Evolutionary conservation across 148 eudicot species (phyloP), one percentile per base, ranked within the genome.

Genomic region (Silene latifolia): DNA sequence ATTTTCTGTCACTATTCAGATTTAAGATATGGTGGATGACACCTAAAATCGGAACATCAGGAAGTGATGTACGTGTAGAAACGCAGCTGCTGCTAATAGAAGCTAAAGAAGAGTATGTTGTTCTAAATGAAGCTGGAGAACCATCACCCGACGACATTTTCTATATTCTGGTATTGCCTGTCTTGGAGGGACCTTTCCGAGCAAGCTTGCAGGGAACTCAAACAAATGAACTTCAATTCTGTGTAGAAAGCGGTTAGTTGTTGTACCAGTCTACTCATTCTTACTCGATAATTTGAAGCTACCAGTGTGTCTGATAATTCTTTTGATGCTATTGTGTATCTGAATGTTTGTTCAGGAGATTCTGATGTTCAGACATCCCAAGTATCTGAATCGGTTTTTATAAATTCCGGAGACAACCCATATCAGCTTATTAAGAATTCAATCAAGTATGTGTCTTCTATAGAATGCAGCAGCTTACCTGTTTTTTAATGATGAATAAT

Each of bases 21-120:
- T 76, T 69, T 54, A 86, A 86, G 78, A 86, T 86, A 76, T 86
- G 89, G 89, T 86, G 89, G 89, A 86, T 86, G 89, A 86, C 84
- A 20, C 89, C 89, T 25, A 78, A 81, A 47, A 59, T 83, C 61
- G 89, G 89, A 42, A 82, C 80, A 74, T 81, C 83, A 57, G 83
- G 83, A 23, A 83, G 80, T 19, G 85, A 86, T 72, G 60, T 86
- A 7, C 80, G 76, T 42, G 1, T 86, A 24, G 89, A 86, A 63
- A 86, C 89, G 18, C 87, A 83, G 58, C 62, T 86, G 59, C 79
- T 86, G 66, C 77, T 86, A 27, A 66, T 86, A 75, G 86, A 84
- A 62, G 86, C 72, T 29, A 75, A 67, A 71, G 67, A 77, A 48
- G 70, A 66, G 57, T 78, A 75, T 57, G 74, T 42, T 12, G 39